These are phyloP conservation scores for Musa schizocarpa DNA, from an alignment of 176 grass and related monocot species.

Conservation along the genomic window DNA sequence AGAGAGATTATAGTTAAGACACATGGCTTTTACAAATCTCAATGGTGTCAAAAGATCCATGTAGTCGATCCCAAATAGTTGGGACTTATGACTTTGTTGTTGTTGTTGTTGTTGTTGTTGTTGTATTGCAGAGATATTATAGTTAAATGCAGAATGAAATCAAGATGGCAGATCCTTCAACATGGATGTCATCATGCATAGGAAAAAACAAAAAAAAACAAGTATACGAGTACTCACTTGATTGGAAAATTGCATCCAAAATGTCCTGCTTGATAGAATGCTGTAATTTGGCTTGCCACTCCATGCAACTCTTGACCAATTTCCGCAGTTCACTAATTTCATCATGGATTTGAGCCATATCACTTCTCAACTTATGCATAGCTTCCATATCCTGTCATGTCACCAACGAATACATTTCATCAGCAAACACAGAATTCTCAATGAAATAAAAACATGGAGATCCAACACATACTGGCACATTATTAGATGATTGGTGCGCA, in stretches of 20 bases:
- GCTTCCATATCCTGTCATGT: constrained; percentile 44
- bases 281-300: constrained; percentile 69
- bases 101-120: too few relatives aligned
- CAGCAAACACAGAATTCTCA: neutral
- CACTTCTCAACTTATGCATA: constrained; percentile 43
- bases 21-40: too few relatives aligned
- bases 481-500: constrained; percentile 35
- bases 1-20: too few relatives aligned
- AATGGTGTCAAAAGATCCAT: too few relatives aligned
- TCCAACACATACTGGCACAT: constrained; percentile 30
- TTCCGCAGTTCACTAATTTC: constrained; percentile 79
- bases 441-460: neutral
- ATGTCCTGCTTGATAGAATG: constrained; percentile 75
- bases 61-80: too few relatives aligned
- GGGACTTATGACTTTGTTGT: too few relatives aligned
- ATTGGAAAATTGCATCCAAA: constrained; percentile 61
- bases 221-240: constrained; percentile 31
- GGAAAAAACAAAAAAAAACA: too few relatives aligned
- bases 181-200: neutral
- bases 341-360: constrained; percentile 71
- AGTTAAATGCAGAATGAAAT: neutral
- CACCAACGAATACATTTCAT: neutral
- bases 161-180: neutral
- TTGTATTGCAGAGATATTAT: neutral
- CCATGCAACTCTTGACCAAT: constrained; percentile 80